phyloP scores from a whole-genome alignment of 2,329 filamentous ascomycete species.

The Sordariomycetes sp. region DNA sequence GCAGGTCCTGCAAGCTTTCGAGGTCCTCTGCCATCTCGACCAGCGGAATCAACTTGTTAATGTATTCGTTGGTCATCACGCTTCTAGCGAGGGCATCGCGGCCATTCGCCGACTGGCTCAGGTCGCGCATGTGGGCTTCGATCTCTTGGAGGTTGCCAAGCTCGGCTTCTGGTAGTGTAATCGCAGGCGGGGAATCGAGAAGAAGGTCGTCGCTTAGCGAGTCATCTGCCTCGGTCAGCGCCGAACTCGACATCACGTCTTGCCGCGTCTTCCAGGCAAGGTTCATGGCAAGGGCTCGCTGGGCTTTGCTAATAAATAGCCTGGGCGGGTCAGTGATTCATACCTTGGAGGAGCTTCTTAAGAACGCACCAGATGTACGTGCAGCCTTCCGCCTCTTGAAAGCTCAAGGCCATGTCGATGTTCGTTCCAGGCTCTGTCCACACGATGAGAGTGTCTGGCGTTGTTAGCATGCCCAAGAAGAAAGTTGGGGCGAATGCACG shows the following conservation, averaged over 20 bases:
- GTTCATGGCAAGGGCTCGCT: conserved; percentile 59
- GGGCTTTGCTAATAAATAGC: conserved; percentile 85
- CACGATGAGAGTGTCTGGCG: conserved; percentile 85
- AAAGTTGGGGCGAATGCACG: no score
- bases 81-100: conserved; percentile 84
- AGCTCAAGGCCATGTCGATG: conserved; percentile 95
- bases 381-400: conserved; percentile 94
- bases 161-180: conserved; percentile 70
- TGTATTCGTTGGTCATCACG: conserved; percentile 78
- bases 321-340: conserved; percentile 32
- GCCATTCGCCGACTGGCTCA: conserved; percentile 64
- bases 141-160: conserved; percentile 79
- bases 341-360: background rate
- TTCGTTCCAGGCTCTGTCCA: conserved; percentile 84
- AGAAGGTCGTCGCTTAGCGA: conserved; percentile 77
- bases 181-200: conserved; percentile 61
- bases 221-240: conserved; percentile 53
- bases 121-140: conserved; percentile 72
- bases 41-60: conserved; percentile 75
- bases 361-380: conserved; percentile 71
- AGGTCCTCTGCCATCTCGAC: conserved; percentile 86
- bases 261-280: no score
- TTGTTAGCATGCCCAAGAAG: no score
- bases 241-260: no score
- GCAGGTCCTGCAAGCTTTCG: conserved; percentile 77